Evolutionary conservation across 108 stramenopile genomes (phyloP).

Genomic region (Discostella pseudostelligera): DNA sequence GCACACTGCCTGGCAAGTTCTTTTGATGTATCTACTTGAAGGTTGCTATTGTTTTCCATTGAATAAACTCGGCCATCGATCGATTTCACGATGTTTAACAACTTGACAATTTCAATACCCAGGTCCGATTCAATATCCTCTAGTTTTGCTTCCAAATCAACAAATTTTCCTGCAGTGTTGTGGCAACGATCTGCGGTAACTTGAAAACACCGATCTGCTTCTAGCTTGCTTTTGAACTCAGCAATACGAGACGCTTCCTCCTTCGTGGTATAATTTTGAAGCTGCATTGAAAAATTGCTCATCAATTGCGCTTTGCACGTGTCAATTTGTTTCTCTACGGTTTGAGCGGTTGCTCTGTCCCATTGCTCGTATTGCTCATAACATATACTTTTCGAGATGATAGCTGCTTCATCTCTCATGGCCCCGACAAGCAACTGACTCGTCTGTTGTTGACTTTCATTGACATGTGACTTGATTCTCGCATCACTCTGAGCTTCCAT

Average conservation of each 20-base stretch:
- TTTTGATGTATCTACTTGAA: no score
- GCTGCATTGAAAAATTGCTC: not conserved
- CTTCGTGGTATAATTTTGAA: not conserved
- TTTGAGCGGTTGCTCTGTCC: not conserved
- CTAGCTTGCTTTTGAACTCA: not conserved
- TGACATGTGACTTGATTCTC: not conserved
- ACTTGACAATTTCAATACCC: not conserved
- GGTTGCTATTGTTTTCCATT: no score
- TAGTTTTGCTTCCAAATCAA: conserved; percentile 4
- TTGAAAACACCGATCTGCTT: not conserved
- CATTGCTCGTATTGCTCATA: not conserved
- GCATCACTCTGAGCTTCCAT: not conserved
- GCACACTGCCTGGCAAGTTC: no score
- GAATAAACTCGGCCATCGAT: conserved; percentile 9
- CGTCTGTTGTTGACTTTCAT: not conserved
- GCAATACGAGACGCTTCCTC: not conserved
- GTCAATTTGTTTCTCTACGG: not conserved
- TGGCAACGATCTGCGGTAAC: not conserved
- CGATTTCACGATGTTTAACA: not conserved
- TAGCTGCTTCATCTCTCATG: not conserved
- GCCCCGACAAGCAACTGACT: not conserved
- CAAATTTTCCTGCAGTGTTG: not conserved
- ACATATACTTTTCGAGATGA: not conserved
- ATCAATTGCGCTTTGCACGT: not conserved
- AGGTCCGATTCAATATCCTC: conserved; percentile 9